phyloP scores from a whole-genome alignment of 73 alveolate genomes.

The Paramecium tetraurelia region DNA sequence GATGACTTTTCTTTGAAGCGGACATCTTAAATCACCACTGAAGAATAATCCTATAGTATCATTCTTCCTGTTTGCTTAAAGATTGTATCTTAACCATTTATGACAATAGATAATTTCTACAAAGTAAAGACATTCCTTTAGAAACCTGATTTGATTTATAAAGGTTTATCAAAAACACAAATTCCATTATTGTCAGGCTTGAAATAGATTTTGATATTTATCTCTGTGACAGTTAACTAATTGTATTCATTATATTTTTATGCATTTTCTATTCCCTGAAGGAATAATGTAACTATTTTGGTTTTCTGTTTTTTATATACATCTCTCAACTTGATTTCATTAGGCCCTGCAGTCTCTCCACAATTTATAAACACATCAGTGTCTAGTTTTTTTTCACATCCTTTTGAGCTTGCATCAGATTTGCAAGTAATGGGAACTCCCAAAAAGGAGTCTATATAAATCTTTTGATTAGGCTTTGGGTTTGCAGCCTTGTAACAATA shows the following conservation, averaged over 20 bases:
- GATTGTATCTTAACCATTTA: neutral
- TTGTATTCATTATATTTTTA: neutral
- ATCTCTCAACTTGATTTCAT: neutral
- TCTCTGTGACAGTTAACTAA: neutral
- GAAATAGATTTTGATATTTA: neutral
- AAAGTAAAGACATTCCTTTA: neutral
- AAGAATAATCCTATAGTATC: neutral
- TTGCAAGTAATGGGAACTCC: slow-evolving; percentile 15
- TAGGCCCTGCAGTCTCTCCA: neutral
- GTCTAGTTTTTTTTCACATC: neutral
- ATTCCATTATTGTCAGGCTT: neutral
- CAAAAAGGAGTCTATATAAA: neutral
- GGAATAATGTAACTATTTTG: neutral
- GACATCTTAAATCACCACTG: neutral
- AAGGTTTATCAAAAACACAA: neutral
- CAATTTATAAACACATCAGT: neutral
- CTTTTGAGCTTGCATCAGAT: neutral
- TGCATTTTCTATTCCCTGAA: neutral
- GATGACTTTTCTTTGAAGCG: neutral
- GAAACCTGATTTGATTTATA: neutral
- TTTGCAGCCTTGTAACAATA: neutral
- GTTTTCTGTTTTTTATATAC: neutral
- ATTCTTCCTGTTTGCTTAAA: neutral
- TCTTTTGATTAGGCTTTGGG: neutral
- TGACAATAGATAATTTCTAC: neutral